phyloP scores from a whole-genome alignment of 1,284 basidiomycete genomes.

The Trichosporon coremiiforme region DNA sequence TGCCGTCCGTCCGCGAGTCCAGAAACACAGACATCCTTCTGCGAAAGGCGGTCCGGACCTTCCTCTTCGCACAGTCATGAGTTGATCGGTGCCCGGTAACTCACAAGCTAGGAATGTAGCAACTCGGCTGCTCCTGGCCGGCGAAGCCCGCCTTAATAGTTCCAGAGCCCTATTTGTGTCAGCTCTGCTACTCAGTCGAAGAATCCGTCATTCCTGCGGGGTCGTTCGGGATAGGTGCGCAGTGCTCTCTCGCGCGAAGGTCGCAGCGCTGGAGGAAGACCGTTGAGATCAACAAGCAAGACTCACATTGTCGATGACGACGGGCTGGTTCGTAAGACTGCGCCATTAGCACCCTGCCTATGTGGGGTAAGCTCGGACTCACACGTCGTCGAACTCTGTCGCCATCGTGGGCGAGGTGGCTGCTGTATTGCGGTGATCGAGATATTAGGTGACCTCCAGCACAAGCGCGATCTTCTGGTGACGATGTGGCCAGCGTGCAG shows the following conservation, averaged over 20 bases:
- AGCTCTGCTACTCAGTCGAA: background rate
- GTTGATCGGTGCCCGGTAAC: slow-evolving; percentile 51
- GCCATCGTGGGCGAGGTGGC: slow-evolving; percentile 37
- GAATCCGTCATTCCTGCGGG: no score
- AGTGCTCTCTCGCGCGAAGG: background rate
- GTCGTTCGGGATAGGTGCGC: background rate
- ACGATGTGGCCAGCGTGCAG: background rate
- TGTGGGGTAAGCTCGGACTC: slow-evolving; percentile 19
- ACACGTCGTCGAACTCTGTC: slow-evolving; percentile 55
- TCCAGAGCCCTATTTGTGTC: slow-evolving; percentile 75
- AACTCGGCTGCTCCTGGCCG: slow-evolving; percentile 95
- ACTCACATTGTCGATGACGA: slow-evolving; percentile 93
- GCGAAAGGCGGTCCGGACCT: no score
- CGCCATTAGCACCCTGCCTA: slow-evolving; percentile 1
- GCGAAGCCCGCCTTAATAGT: slow-evolving; percentile 98
- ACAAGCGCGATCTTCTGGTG: background rate
- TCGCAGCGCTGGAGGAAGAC: background rate
- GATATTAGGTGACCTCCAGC: background rate
- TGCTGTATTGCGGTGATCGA: background rate
- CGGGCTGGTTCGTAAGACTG: slow-evolving; percentile 57
- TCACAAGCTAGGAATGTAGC: slow-evolving; percentile 96
- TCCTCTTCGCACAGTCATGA: no score
- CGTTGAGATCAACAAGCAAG: slow-evolving; percentile 1
- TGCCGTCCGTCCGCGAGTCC: no score
- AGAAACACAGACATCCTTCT: no score